A percentile compares a stretch with the other conserved stretches of the same genome.
These are phyloP conservation scores for Tetrahymena malaccensis DNA, from an alignment of 73 alveolate genomes.

Conservation along the genomic window DNA sequence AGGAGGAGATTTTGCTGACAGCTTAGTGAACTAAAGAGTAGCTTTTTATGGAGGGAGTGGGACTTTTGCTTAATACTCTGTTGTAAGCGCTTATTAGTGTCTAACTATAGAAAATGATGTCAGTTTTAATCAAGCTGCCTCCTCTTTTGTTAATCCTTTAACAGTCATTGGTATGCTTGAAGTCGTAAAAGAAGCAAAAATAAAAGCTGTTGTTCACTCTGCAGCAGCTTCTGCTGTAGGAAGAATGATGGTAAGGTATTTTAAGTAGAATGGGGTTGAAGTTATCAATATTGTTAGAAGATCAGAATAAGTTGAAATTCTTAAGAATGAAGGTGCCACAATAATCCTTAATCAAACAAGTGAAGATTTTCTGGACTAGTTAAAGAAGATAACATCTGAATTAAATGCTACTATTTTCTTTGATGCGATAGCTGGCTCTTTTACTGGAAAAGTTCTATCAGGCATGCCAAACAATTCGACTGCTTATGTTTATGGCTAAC, in stretches of 20 bases:
- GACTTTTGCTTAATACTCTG: conserved; percentile 54
- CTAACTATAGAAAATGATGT: conserved; percentile 29
- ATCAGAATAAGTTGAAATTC: conserved; percentile 48
- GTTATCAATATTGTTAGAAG: conserved; percentile 63
- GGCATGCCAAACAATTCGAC: conserved; percentile 42
- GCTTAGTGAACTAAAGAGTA: conserved; percentile 52
- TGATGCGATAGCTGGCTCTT: conserved; percentile 60
- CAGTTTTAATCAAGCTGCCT: conserved; percentile 55
- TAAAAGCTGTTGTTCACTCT: conserved; percentile 46
- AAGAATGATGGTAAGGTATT: conserved; percentile 46
- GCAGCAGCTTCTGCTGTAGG: conserved; percentile 71
- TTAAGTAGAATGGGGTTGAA: conserved; percentile 39
- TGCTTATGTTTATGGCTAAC: conserved; percentile 48
- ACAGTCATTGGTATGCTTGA: conserved; percentile 65
- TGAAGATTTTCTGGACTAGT: not conserved
- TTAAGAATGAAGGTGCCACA: conserved; percentile 44
- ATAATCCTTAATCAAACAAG: conserved; percentile 49
- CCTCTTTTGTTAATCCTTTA: conserved; percentile 62
- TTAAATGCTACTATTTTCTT: conserved; percentile 52
- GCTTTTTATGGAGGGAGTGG: conserved; percentile 48
- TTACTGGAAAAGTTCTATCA: conserved; percentile 40
- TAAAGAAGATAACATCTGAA: not conserved
- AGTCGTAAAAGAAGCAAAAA: conserved; percentile 3
- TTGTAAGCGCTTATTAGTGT: conserved; percentile 43
- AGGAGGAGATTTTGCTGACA: conserved; percentile 37